A percentile compares a stretch with the other conserved stretches of the same genome.
Conservation (phyloP, 352 stramenopile genomes). For the Plasmopara muralis region DNA sequence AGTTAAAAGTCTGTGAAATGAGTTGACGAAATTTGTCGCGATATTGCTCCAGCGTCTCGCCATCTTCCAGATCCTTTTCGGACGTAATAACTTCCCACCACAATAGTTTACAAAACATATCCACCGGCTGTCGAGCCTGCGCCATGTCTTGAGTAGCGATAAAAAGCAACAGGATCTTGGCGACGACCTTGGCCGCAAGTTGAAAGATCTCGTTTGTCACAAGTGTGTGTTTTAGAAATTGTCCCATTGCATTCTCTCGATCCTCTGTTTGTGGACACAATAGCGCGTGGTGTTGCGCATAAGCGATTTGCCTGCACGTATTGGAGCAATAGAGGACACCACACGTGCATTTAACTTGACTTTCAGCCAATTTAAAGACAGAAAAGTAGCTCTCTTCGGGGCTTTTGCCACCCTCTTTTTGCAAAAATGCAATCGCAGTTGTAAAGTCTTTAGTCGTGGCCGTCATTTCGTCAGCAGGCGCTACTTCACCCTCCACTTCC, state of each 20-base stretch:
- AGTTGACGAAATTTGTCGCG: slow-evolving; percentile 54
- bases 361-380: slow-evolving; percentile 49
- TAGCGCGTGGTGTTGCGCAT: slow-evolving; percentile 68
- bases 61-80: slow-evolving; percentile 49
- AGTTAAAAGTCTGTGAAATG: slow-evolving; percentile 47
- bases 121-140: slow-evolving; percentile 50
- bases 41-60: slow-evolving; percentile 66
- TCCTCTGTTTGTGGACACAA: slow-evolving; percentile 52
- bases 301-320: slow-evolving; percentile 60
- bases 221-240: slow-evolving; percentile 71
- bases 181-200: slow-evolving; percentile 83
- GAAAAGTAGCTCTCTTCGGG: slow-evolving; percentile 67
- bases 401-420: slow-evolving; percentile 58
- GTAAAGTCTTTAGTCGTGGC: slow-evolving; percentile 51
- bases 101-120: slow-evolving; percentile 85
- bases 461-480: slow-evolving; percentile 34
- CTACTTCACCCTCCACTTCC: slow-evolving; percentile 36
- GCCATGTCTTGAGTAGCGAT: slow-evolving; percentile 49
- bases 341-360: slow-evolving; percentile 58
- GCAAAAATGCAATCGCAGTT: slow-evolving; percentile 46
- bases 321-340: slow-evolving; percentile 83
- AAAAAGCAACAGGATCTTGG: slow-evolving; percentile 57
- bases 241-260: slow-evolving; percentile 55
- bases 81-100: slow-evolving; percentile 89
- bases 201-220: slow-evolving; percentile 93